Base-by-base conservation (phyloP, 345 rosid species). In the Pugionium dolabratum region DNA sequence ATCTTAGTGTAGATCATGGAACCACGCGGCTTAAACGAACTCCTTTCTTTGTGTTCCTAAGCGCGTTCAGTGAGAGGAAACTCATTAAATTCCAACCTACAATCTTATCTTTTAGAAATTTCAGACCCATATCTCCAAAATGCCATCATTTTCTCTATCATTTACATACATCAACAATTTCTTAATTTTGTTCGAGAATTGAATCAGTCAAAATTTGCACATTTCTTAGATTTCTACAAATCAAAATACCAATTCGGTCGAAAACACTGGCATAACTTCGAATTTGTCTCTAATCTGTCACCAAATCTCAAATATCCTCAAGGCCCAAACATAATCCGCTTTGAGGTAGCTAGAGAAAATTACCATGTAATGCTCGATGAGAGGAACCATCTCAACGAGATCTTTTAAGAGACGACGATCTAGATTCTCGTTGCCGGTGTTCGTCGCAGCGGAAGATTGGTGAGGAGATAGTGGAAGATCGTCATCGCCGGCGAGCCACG, bases 311-410 rank as follows among this genome's bases (percentile, higher is more conserved):
- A 51, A 66, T 9, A 31, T 42, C 37, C 11, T 50, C n/a, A 26
- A 62, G 8, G 1, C 6, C 31, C 53, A 56, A 37, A 37, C 34
- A 35, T 33, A 28, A 32, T 44, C 30, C 6, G 54, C 54, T 34
- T 48, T 32, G n/a, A 10, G 30, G 43, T 46, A 4, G 52, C n/a
- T 26, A 36, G 11, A 44, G 18, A 63, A 54, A 59, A 49, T 63
- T 84, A 94, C 99, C 60, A 95, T 91, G 75, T 81, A 93, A 56
- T 90, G 83, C 79, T 94, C 88, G 61, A 94, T 80, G 65, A 95
- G 97, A 66, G 96, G 96, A 77, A 91, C 84, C 65, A 95, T 86
- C 66, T 86, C 91, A 61, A 87, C 97, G 33, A 95, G 96, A 65
- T 89, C 93, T 34, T 89, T 87, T 66, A 78, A 87, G 56, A 91